A percentile compares a stretch with the other conserved stretches of the same genome.
phyloP scores from a whole-genome alignment of 2,329 filamentous ascomycete genomes.

The Dothistroma septosporum region DNA sequence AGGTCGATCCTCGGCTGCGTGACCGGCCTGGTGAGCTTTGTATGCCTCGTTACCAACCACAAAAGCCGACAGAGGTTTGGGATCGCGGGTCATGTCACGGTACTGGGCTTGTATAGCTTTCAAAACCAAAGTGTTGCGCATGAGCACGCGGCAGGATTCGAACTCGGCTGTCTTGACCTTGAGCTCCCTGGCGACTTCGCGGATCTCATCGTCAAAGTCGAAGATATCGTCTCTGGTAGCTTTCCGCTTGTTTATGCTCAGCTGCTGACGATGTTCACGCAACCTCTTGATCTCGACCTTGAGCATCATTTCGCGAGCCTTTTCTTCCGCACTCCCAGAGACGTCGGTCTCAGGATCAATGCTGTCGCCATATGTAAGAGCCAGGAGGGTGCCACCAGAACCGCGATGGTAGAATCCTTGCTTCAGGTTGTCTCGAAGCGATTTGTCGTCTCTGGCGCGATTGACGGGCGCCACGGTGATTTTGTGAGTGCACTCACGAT shows the following conservation, averaged over 20 bases:
- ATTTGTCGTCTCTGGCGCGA: constrained; percentile 15
- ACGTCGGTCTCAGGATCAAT: constrained; percentile 15
- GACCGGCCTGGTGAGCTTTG: constrained; percentile 15
- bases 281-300: constrained; percentile 4
- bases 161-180: not conserved
- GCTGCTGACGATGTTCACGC: not conserved
- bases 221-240: not conserved
- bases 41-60: constrained; percentile 17
- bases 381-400: constrained; percentile 9
- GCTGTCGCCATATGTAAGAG: constrained; percentile 13
- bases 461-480: constrained; percentile 13
- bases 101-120: constrained; percentile 6
- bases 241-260: not conserved
- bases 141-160: constrained; percentile 4
- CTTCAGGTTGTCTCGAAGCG: constrained; percentile 7
- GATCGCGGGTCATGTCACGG: constrained; percentile 5
- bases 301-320: not conserved
- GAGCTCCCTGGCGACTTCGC: not conserved
- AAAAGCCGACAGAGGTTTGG: constrained; percentile 8
- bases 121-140: constrained; percentile 10
- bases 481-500: constrained; percentile 16
- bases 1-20: constrained; percentile 6
- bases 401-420: constrained; percentile 6
- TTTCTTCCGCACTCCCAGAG: not conserved
- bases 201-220: constrained; percentile 1